A percentile compares a stretch with the other conserved stretches of the same genome.
These are phyloP conservation scores for Exidia glandulosa DNA, from an alignment of 768 basidiomycete genomes.

Conservation along the genomic window DNA sequence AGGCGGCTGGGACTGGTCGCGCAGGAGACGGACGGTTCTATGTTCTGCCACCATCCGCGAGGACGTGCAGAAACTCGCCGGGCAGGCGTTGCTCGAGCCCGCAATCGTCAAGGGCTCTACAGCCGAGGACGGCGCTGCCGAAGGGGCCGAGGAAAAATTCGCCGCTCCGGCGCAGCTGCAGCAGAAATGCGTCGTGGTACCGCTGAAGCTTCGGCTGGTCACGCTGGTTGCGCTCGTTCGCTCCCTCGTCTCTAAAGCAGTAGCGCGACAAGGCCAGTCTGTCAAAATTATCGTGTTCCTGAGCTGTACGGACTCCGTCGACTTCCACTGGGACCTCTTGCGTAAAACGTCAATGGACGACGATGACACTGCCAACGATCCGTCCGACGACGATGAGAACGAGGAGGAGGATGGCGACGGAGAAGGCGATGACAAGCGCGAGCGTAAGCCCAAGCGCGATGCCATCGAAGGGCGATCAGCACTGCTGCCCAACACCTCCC, in stretches of 20 bases:
- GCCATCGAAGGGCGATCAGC: conserved; percentile 50
- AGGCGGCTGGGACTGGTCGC: conserved; percentile 77
- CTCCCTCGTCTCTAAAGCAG: conserved; percentile 52
- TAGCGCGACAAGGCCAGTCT: conserved; percentile 32
- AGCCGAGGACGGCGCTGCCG: conserved; percentile 7
- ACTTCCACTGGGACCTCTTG: conserved; percentile 87
- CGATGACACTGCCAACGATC: conserved; percentile 15
- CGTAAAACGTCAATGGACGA: conserved; percentile 59
- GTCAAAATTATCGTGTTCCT: conserved; percentile 89
- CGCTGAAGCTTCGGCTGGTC: conserved; percentile 90
- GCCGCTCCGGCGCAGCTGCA: conserved; percentile 89
- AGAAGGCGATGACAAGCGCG: conserved; percentile 10
- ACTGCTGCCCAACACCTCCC: conserved; percentile 67
- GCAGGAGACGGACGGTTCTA: conserved; percentile 71
- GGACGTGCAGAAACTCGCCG: conserved; percentile 88
- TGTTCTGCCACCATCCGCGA: conserved; percentile 96
- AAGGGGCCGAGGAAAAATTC: conserved; percentile 42
- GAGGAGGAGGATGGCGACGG: conserved; percentile 15
- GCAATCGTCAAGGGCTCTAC: conserved; percentile 72
- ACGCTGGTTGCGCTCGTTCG: conserved; percentile 79
- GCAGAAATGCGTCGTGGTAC: conserved; percentile 84
- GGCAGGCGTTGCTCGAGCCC: conserved; percentile 66
- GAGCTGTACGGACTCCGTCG: conserved; percentile 95
- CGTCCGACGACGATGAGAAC: conserved; percentile 16
- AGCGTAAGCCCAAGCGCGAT: conserved; percentile 20